A percentile compares a stretch with the other conserved stretches of the same genome.
phyloP scores from a whole-genome alignment of 495 filamentous ascomycete genomes.

The Daldinia vernicosa region DNA sequence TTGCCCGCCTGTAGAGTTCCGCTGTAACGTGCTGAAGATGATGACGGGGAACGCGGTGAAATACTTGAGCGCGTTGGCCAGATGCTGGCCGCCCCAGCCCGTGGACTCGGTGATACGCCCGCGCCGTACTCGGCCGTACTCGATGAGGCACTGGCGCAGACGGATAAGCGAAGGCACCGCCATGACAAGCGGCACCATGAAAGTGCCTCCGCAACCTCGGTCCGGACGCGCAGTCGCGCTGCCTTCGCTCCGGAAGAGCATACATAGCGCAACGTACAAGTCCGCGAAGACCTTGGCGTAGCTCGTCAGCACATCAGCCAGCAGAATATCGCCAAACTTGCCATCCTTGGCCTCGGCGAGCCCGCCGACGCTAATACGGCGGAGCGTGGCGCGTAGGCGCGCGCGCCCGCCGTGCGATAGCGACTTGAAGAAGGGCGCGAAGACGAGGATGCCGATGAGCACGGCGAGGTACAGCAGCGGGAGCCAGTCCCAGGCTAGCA shows the following conservation, averaged over 20 bases:
- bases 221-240: constrained; percentile 82
- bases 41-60: constrained; percentile 91
- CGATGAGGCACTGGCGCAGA: constrained; percentile 89
- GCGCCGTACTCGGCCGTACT: constrained; percentile 77
- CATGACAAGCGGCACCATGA: constrained; percentile 81
- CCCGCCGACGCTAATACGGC: constrained; percentile 78
- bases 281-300: constrained; percentile 93
- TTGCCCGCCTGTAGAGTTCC: constrained; percentile 65
- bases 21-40: constrained; percentile 74
- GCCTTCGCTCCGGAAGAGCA: constrained; percentile 72
- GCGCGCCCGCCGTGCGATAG: constrained; percentile 77
- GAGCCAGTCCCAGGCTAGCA: constrained; percentile 79
- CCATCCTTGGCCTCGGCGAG: constrained; percentile 82
- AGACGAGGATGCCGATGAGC: constrained; percentile 71
- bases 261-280: constrained; percentile 86
- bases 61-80: constrained; percentile 94
- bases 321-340: constrained; percentile 91
- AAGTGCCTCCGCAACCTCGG: constrained; percentile 77
- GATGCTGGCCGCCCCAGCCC: constrained; percentile 81
- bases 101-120: constrained; percentile 54
- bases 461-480: constrained; percentile 81
- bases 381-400: constrained; percentile 75
- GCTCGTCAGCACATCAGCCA: constrained; percentile 94
- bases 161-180: constrained; percentile 84
- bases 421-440: constrained; percentile 64